Base-by-base conservation (phyloP, 371 early-diverging fungal species). In the Rhizomucor pusillus region DNA sequence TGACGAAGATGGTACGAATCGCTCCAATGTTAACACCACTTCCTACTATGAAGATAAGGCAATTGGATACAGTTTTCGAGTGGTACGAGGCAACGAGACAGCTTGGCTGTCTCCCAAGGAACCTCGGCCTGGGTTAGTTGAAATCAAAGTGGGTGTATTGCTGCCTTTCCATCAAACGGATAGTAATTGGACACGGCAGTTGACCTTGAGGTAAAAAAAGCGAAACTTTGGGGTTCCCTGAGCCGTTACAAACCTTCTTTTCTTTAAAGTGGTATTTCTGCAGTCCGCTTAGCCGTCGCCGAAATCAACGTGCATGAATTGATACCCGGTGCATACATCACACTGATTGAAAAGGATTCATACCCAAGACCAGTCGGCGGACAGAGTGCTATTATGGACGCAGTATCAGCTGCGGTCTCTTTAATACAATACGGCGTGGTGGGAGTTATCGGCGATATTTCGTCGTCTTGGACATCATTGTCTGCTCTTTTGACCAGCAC, bases 401-500 rank as follows among this genome's bases (percentile, higher is more conserved):
- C 83, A 7, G 79, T 82, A 1, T 79, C 66, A 39, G 75, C 81
- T 10, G 74, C 81, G 0, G 72, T 82, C 1, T 71, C 81, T 1
- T 57, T 82, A 20, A 71, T 82, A 5, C 83, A 82, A 33, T 63
- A 75, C 50, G 82, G 80, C 4, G 80, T 79, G 0, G 55, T 80
- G 11, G 83, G 71, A 0, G 72, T 82, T 1, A 82, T 82, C 60
- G 81, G 81, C 24, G 83, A 82, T 65, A 72, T 82, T 20, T 75
- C 78, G 20, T 79, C 80, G n/a, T 79, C 83, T 1, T 81, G 81
- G 64, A 73, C 83, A 2, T 65, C 81, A 0, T 65, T 80, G 13
- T 80, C 81, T 1, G 80, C 81, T 0, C 56, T 82, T 3, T 65
- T 82, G 67, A 80, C 83, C 13, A 79, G 80, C 40, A 73, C 79